Base-by-base conservation (phyloP, 495 filamentous ascomycete species). In the Penicillium bovifimosum region DNA sequence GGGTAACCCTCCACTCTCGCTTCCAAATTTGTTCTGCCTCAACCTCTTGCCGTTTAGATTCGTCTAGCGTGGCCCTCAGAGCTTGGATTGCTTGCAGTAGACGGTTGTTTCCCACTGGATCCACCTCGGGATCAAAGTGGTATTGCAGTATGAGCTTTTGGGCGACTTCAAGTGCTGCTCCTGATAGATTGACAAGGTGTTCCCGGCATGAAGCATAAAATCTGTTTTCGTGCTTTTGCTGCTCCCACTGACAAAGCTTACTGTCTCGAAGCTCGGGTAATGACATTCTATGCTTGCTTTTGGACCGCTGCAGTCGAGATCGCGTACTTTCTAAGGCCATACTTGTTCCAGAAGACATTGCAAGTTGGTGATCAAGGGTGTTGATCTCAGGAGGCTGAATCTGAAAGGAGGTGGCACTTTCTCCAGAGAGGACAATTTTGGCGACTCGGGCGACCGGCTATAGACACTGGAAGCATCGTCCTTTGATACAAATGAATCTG, bases 201-300 rank as follows among this genome's bases (percentile, higher is more conserved):
- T 49, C 27, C 13, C 44, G 38, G 17, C 43, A 57, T 28, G 33
- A 33, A n/a, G 38, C 39, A 49, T 57, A 57, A 13, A 57, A 57
- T 13, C 39, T 27, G 32, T 57, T 57, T 28, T 57, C 54, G 16
- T 9, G 7, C 33, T 49, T 44, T 39, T 57, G 54, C 36, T 31
- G 18, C 9, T 44, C 34, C 26, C 35, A 35, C 39, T 57, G 49
- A 13, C 31, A 13, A 8, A 52, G 38, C 32, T 49, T 52, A 44
- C 45, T 36, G 6, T 46, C 14, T 16, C 32, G 46, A 29, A 49
- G 16, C 14, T 57, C 36, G n/a, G 39, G 16, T 1, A 51, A 31
- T 20, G 54, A 46, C 16, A 48, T 13, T 20, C 26, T 13, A 9
- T 13, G 32, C n/a, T 16, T 14, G 6, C 11, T 29, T 8, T 29